Base-by-base conservation (phyloP, 495 filamentous ascomycete species). In the Cladorrhinum samala region DNA sequence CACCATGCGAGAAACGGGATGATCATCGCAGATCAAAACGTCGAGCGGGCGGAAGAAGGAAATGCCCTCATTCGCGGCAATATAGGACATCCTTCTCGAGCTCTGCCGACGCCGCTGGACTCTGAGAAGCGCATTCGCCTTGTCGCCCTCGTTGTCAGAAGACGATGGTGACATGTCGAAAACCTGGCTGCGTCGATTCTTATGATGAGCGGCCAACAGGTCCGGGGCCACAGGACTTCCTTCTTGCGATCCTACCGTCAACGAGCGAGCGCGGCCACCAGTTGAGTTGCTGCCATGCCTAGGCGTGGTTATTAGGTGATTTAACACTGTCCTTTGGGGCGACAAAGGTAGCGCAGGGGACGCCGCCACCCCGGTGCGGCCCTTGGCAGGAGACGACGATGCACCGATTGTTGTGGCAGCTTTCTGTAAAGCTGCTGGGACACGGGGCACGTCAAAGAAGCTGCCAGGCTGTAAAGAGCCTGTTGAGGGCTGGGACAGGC, bases 101-200 rank as follows among this genome's bases (percentile, higher is more conserved):
- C 91, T 95, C 67, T 96, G 91, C 7, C 93, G 83, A 23, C 91
- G 85, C 27, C 91, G 78, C 62, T 97, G 93, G 13, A 97, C 91
- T 51, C 94, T 88, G n/a, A 96, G 77, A 17, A 97, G 76, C 27
- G 91, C 91, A 64, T 89, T 95, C 2, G 89, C 84, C 59, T 92
- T 86, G 14, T 91, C 84, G 33, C 94, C 91, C 65, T 98, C 93
- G 56, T 95, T 97, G 65, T 98, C 93, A 0, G 93, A 98, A 0
- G 94, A 97, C 0, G 93, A 97, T 23, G 93, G 93, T 3, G 94
- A 97, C 67, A 96, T 86, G 64, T 97, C 94, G 60, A 96, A 88
- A 7, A 96, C 84, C 64, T 96, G 92, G 64, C 91, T 96, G 57
- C 91, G 81, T 23, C 91, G 87, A 67, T 96, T 96, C 62, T 90